Base-by-base conservation (phyloP, 169 alveolate species). In the Plasmodium gallinaceum region DNA sequence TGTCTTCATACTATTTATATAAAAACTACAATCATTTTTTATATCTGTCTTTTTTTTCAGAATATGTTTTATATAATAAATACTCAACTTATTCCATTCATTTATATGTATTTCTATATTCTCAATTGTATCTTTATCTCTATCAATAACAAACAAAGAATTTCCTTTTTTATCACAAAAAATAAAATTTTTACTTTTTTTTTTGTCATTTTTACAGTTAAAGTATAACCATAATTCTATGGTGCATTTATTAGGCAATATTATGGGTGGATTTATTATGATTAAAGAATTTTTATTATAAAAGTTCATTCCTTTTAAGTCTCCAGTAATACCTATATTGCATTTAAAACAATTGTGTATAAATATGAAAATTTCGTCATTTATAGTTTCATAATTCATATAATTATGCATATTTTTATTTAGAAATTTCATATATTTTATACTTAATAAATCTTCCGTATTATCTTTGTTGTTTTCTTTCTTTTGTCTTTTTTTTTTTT, bases 251-350 rank as follows among this genome's bases (percentile, higher is more conserved):
- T 22, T 51, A 5, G 90, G 90, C 5, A 80, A 66, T 45, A 54
- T 7, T 8, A 80, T 46, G 5, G 83, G 26, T 12, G 90, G 90
- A 22, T 22, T 54, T 46, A 80, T 39, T 6, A 66, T 52, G 22
- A 80, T 46, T 80, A 69, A 45, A 8, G 90, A 54, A 32, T 68
- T 80, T 37, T 39, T 24, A 39, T 68, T 46, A 39, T 22, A 26
- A 26, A 80, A 68, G 46, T 80, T 69, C 48, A 80, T 51, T 54
- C 90, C 90, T 24, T 80, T 80, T 52, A 80, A 54, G 39, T 80
- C 90, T 8, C 90, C 90, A 9, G 90, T 80, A 66, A 80, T 61
- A 7, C 90, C 90, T 20, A 52, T 64, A 26, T 69, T 24, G n/a
- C 70, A 26, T 46, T 68, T 72, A 57, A 66, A 80, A 65, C 45